These are phyloP conservation scores for Turritis glabra DNA, from an alignment of 345 rosid species.

Conservation along the genomic window DNA sequence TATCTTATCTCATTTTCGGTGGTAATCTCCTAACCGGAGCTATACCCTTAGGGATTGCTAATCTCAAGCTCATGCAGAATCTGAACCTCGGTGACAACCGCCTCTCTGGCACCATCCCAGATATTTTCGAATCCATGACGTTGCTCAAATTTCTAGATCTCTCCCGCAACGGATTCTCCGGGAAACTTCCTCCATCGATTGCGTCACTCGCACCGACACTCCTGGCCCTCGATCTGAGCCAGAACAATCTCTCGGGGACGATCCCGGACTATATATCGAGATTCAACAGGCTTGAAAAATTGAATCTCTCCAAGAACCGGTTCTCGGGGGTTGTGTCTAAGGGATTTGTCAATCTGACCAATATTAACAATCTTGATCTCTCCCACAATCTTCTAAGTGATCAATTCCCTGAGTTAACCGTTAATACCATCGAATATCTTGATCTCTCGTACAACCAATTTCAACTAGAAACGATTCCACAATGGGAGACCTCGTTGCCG, in stretches of 20 bases:
- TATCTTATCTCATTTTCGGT: constrained; percentile 53
- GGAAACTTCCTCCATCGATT: constrained; percentile 54
- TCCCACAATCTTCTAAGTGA: constrained; percentile 57
- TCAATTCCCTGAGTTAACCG: constrained; percentile 64
- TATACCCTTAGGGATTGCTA: constrained; percentile 47
- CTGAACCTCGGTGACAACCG: constrained; percentile 47
- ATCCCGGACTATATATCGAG: constrained; percentile 61
- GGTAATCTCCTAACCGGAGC: constrained; percentile 52
- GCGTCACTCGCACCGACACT: constrained; percentile 48
- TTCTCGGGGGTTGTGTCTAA: constrained; percentile 55
- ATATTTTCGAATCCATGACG: constrained; percentile 47
- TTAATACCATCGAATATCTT: constrained; percentile 68
- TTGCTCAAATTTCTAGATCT: constrained; percentile 46
- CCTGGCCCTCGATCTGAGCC: constrained; percentile 49
- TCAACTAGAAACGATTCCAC: constrained; percentile 58
- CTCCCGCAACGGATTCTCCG: constrained; percentile 54
- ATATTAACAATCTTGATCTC: constrained; percentile 68
- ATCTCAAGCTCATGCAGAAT: constrained; percentile 41
- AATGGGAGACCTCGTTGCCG: constrained; percentile 71
- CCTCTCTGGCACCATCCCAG: constrained; percentile 59
- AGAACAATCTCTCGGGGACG: constrained; percentile 52
- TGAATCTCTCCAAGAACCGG: constrained; percentile 58
- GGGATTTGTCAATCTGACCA: constrained; percentile 59
- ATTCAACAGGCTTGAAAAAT: constrained; percentile 56
- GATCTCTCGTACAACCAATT: constrained; percentile 66